phyloP scores from a whole-genome alignment of 2,329 filamentous ascomycete species.

The Colletotrichum sansevieriae region DNA sequence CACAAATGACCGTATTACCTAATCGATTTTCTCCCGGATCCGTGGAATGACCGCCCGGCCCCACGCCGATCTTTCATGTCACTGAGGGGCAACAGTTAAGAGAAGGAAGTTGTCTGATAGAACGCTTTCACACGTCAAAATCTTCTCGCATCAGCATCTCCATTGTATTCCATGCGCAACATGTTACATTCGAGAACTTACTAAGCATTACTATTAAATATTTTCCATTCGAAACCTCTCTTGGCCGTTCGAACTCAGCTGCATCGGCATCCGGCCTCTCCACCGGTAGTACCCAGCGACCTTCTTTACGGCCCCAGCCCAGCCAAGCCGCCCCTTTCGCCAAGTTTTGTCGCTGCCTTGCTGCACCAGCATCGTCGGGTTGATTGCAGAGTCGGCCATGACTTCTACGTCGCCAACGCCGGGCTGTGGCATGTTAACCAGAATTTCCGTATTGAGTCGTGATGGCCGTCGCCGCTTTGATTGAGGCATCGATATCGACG shows the following conservation, averaged over 20 bases:
- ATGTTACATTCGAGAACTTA: not conserved
- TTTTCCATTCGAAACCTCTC: constrained; percentile 37
- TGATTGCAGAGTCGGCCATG: constrained; percentile 40
- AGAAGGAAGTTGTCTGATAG: too few species aligned
- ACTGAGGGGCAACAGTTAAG: too few species aligned
- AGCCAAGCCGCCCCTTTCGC: constrained; percentile 59
- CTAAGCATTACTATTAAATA: constrained; percentile 10
- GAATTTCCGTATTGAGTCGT: constrained; percentile 37
- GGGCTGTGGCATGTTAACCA: constrained; percentile 39
- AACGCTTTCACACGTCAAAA: too few species aligned
- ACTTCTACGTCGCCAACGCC: constrained; percentile 41
- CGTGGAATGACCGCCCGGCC: constrained; percentile 2
- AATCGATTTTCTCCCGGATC: not conserved
- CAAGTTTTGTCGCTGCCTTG: constrained; percentile 52
- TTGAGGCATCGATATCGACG: constrained; percentile 48
- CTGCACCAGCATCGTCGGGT: constrained; percentile 49
- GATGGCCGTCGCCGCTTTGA: constrained; percentile 15
- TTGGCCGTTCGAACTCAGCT: constrained; percentile 27
- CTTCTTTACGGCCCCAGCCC: constrained; percentile 60
- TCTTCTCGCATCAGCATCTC: too few species aligned
- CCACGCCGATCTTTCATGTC: not conserved
- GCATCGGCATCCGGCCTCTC: constrained; percentile 36
- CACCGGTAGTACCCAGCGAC: constrained; percentile 53
- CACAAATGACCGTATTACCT: not conserved
- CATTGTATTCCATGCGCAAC: too few species aligned